Evolutionary conservation across 2,329 filamentous ascomycete species (phyloP).

Genomic region (Penicillium sp.): DNA sequence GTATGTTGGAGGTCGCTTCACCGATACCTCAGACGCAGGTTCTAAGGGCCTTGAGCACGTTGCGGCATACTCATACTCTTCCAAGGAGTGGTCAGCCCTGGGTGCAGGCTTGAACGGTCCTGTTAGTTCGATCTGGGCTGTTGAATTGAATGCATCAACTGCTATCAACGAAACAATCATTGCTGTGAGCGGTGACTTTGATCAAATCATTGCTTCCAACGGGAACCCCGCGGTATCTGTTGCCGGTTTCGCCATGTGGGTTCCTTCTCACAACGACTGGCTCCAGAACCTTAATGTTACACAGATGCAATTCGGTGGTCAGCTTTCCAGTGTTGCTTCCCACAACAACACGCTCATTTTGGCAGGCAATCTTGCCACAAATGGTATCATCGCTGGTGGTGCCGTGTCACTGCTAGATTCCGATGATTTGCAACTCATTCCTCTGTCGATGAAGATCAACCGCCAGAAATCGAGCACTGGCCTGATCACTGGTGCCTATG

Average conservation of each 20-base stretch:
- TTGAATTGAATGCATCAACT: constrained; percentile 68
- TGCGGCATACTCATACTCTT: constrained; percentile 62
- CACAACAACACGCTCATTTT: constrained; percentile 56
- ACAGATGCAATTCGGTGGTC: constrained; percentile 60
- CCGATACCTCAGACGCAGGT: constrained; percentile 56
- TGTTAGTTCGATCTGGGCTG: constrained; percentile 64
- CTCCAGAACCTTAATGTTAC: constrained; percentile 64
- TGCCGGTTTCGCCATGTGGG: constrained; percentile 80
- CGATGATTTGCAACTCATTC: constrained; percentile 31
- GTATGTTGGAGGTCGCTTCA: constrained; percentile 80
- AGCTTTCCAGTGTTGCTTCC: constrained; percentile 61
- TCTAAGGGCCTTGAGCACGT: constrained; percentile 62
- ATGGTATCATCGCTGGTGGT: constrained; percentile 63
- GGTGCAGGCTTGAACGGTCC: constrained; percentile 77
- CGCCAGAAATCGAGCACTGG: constrained; percentile 19
- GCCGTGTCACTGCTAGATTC: constrained; percentile 55
- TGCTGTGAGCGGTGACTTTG: constrained; percentile 72
- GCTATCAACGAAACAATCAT: constrained; percentile 63
- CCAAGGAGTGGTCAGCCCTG: constrained; percentile 65
- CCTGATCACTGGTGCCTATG: constrained; percentile 68
- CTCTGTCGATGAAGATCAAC: constrained; percentile 45
- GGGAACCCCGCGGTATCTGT: constrained; percentile 54
- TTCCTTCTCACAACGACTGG: constrained; percentile 78
- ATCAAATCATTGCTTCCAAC: constrained; percentile 58
- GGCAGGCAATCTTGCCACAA: constrained; percentile 72